Percentiles rank a stretch among this genome's conserved stretches.
Evolutionary conservation across 2,329 filamentous ascomycete genomes (phyloP).

Genomic region (Trichophyton rubrum): DNA sequence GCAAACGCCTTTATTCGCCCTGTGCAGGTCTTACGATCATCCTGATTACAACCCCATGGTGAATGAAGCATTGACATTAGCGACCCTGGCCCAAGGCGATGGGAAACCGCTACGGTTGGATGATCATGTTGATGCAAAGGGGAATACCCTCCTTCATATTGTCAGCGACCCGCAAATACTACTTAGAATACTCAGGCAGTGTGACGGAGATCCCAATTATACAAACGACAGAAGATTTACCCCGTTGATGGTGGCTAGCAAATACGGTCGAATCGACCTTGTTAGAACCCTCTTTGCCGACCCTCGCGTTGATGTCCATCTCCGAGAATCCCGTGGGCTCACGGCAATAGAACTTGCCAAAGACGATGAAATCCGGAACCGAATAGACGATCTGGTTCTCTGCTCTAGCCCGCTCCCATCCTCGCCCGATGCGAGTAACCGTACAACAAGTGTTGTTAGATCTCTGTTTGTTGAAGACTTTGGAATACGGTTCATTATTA

Average conservation of each 20-base stretch:
- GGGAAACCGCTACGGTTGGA: slow-evolving; percentile 73
- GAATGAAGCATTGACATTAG: slow-evolving; percentile 61
- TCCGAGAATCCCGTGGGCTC: slow-evolving; percentile 73
- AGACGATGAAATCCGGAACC: slow-evolving; percentile 91
- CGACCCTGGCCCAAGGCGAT: slow-evolving; percentile 63
- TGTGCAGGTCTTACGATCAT: slow-evolving; percentile 93
- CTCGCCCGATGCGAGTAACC: slow-evolving; percentile 54
- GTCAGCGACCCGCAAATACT: slow-evolving; percentile 75
- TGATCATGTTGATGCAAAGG: slow-evolving; percentile 82
- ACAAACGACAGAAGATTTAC: slow-evolving; percentile 93
- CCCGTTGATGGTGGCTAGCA: slow-evolving; percentile 93
- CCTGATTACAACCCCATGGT: slow-evolving; percentile 80
- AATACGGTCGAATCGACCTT: slow-evolving; percentile 90
- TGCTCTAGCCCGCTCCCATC: slow-evolving; percentile 51
- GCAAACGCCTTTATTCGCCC: slow-evolving; percentile 90
- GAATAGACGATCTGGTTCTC: slow-evolving; percentile 84
- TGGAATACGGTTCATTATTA: slow-evolving; percentile 81
- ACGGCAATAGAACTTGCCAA: slow-evolving; percentile 95
- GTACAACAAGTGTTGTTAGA: slow-evolving; percentile 83
- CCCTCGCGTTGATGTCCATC: slow-evolving; percentile 68
- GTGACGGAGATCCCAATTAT: slow-evolving; percentile 92
- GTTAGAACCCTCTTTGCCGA: slow-evolving; percentile 81
- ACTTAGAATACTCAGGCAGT: slow-evolving; percentile 60
- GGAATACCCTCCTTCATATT: slow-evolving; percentile 92
- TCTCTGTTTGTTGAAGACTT: slow-evolving; percentile 97